phyloP scores from a whole-genome alignment of 202 grass and related monocot genomes.

The Digitaria exilis region DNA sequence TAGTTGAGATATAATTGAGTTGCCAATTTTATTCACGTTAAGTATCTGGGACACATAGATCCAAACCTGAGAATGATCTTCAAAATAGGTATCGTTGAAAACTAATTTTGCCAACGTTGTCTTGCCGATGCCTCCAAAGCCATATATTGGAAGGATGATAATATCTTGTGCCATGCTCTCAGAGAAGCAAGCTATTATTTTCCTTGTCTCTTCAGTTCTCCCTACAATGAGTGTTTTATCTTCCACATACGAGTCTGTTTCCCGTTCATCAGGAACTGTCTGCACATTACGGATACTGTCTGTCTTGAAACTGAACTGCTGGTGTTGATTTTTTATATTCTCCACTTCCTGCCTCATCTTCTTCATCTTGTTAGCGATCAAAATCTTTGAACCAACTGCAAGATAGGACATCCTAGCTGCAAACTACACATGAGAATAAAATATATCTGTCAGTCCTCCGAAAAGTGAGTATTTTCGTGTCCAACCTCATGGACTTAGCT shows the following conservation, averaged over 20 bases:
- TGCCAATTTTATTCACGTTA: background rate
- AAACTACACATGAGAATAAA: background rate
- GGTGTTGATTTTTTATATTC: background rate
- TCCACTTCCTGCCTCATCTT: background rate
- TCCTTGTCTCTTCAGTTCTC: background rate
- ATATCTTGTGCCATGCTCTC: background rate
- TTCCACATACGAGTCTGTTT: background rate
- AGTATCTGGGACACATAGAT: background rate
- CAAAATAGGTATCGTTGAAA: background rate
- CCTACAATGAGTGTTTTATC: background rate
- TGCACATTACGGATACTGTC: background rate
- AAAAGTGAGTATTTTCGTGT: background rate
- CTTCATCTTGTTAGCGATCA: background rate
- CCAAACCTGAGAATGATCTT: background rate
- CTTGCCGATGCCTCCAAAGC: background rate
- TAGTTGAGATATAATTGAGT: background rate
- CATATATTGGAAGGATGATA: background rate
- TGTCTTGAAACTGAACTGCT: background rate
- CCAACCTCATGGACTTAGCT: no score
- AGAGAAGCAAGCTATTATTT: background rate
- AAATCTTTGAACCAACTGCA: no score
- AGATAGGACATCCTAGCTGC: background rate
- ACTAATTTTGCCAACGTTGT: background rate
- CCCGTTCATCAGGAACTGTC: background rate
- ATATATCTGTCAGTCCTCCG: background rate